Base-by-base conservation (phyloP, 192 early-diverging fungal genomes). In the Backusella mclennaniae region DNA sequence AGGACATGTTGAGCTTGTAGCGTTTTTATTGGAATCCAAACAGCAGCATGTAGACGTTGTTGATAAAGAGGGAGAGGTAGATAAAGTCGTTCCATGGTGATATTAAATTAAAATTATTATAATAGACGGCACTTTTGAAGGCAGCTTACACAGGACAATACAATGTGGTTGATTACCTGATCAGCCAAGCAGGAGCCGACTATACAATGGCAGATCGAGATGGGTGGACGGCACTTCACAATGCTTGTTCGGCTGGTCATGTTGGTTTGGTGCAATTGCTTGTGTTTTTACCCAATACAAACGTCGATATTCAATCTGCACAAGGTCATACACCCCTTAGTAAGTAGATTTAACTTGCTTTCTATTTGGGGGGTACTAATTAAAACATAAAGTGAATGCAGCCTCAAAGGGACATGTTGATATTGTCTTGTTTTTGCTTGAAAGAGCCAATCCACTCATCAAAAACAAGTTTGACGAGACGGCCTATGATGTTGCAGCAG, bases 191-290 rank as follows among this genome's bases (percentile, higher is more conserved):
- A 3, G 79, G 84, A 1, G 90, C 92, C 2, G 78, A 92, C 66
- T 84, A 88, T 31, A 71, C 83, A 38, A 84, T 87, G 44, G 52
- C 77, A 36, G 94, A 95, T 77, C 82, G 82, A 38, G 91, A 93
- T 67, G 91, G 92, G 0, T 94, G 91, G 90, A 89, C 92, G 9
- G 88, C 92, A 1, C 84, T 95, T 42, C 94, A 94, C 79, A 94
- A 95, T 76, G 89, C 92, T 29, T 84, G 84, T 38, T 85, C 88
- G 3, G 73, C 77, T 23, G 91, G 92, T 0, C 82, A 88, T 66
- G 66, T 87, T 3, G 79, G 78, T 3, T 83, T 89, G 53, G 88
- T 84, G 1, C 71, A 81, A 23, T 79, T 85, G n/a, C 79, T 95
- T 12, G 73, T 92, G 23, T 89, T 89, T 70, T 77, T 83, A 11